Evolutionary conservation across 805 yeast genomes (phyloP).

Genomic region (Ascoidea rubescens): DNA sequence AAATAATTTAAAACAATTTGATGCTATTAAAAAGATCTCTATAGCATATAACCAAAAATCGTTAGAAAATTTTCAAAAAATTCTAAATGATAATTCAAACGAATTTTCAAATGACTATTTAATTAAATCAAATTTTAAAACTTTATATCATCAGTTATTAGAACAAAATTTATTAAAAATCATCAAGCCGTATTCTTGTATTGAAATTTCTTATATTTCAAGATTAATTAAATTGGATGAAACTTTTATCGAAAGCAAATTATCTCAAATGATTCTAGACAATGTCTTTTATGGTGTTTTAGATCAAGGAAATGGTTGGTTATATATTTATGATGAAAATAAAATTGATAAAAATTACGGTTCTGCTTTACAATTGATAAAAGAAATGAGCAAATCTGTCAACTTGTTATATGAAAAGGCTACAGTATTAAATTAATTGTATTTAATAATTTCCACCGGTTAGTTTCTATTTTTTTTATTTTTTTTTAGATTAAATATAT

Average conservation of each 20-base stretch:
- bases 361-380: constrained; percentile 73
- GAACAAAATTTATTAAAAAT: constrained; percentile 90
- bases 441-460: constrained; percentile 12
- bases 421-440: constrained; percentile 49
- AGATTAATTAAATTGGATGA: constrained; percentile 76
- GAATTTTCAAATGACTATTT: constrained; percentile 81
- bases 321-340: constrained; percentile 82
- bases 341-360: constrained; percentile 80
- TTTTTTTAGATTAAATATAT: constrained; percentile 14
- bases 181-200: constrained; percentile 91
- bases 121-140: constrained; percentile 83
- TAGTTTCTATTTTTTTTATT: constrained; percentile 6
- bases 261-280: constrained; percentile 93
- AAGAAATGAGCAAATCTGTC: constrained; percentile 76
- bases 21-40: constrained; percentile 32
- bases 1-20: constrained; percentile 74
- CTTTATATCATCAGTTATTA: constrained; percentile 81
- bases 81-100: constrained; percentile 50
- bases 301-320: constrained; percentile 98
- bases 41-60: constrained; percentile 44
- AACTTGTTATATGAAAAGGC: constrained; percentile 92
- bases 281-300: constrained; percentile 90
- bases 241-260: constrained; percentile 84
- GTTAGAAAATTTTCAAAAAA: constrained; percentile 79
- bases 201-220: constrained; percentile 85